These are phyloP conservation scores for Mucor piriformis DNA, from an alignment of 371 early-diverging fungal species.

Conservation along the genomic window DNA sequence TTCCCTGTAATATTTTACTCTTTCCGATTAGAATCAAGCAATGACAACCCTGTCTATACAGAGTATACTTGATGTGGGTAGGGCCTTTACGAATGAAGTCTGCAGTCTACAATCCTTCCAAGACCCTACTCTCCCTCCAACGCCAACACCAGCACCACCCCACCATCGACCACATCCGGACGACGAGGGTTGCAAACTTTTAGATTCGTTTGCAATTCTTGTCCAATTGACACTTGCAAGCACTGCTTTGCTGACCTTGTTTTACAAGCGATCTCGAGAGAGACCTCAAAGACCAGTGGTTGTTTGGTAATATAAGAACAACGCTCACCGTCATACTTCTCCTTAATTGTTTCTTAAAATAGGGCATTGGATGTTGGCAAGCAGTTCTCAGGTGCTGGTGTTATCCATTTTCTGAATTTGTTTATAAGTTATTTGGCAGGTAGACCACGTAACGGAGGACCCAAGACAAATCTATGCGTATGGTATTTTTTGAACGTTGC, in stretches of 20 bases:
- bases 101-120: not conserved
- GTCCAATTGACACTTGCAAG: slow-evolving; percentile 63
- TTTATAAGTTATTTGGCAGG: slow-evolving; percentile 57
- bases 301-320: slow-evolving; percentile 49
- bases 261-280: slow-evolving; percentile 62
- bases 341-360: slow-evolving; percentile 9
- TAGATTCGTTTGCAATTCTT: slow-evolving; percentile 67
- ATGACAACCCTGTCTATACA: slow-evolving; percentile 12
- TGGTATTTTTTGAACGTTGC: slow-evolving; percentile 73
- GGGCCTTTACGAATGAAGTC: not conserved
- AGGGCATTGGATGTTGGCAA: slow-evolving; percentile 72
- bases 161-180: slow-evolving; percentile 20
- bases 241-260: slow-evolving; percentile 59
- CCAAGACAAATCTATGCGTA: slow-evolving; percentile 61
- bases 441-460: slow-evolving; percentile 42
- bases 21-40: not conserved
- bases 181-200: slow-evolving; percentile 55
- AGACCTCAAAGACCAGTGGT: slow-evolving; percentile 64
- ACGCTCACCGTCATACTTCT: not conserved
- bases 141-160: not conserved
- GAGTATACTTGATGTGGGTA: slow-evolving; percentile 7
- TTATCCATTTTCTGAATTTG: slow-evolving; percentile 64
- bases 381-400: slow-evolving; percentile 61
- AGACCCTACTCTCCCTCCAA: not conserved
- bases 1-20: not conserved